Percentiles rank a stretch among this genome's conserved stretches.
phyloP scores from a whole-genome alignment of 1,284 basidiomycete genomes.

The Cryptococcus neoformans region DNA sequence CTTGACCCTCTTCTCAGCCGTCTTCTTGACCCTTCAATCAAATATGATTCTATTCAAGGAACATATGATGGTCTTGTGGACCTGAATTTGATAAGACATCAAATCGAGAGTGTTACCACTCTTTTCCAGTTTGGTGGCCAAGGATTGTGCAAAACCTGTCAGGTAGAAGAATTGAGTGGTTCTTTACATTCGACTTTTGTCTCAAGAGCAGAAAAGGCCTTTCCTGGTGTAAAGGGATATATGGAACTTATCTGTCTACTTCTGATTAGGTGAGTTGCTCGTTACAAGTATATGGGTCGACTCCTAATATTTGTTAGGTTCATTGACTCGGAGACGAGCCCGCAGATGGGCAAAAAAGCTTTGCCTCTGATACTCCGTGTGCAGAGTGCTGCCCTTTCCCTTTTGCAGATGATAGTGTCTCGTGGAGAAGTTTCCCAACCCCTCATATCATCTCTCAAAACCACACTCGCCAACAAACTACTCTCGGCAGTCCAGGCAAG shows the following conservation, averaged over 20 bases:
- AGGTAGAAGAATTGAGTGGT: slow-evolving; percentile 8
- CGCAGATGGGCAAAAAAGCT: not conserved
- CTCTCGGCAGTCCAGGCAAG: slow-evolving; percentile 66
- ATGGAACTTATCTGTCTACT: slow-evolving; percentile 68
- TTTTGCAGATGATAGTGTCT: slow-evolving; percentile 75
- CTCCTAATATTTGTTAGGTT: slow-evolving; percentile 4
- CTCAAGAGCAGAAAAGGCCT: slow-evolving; percentile 55
- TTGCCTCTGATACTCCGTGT: slow-evolving; percentile 47
- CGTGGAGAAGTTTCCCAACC: slow-evolving; percentile 68
- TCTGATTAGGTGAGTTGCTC: slow-evolving; percentile 59
- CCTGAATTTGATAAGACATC: slow-evolving; percentile 56
- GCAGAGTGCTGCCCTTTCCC: slow-evolving; percentile 72
- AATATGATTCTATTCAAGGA: slow-evolving; percentile 1
- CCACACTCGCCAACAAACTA: slow-evolving; percentile 68
- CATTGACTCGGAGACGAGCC: slow-evolving; percentile 4
- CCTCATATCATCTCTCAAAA: slow-evolving; percentile 64
- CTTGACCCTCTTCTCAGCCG: slow-evolving; percentile 82
- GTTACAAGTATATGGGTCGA: not conserved
- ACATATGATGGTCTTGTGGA: slow-evolving; percentile 54
- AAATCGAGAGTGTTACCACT: slow-evolving; percentile 64
- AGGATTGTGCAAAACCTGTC: slow-evolving; percentile 52
- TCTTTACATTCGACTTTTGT: slow-evolving; percentile 46
- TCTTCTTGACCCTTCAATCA: slow-evolving; percentile 60
- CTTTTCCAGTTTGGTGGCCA: slow-evolving; percentile 84
- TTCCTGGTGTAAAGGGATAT: slow-evolving; percentile 52